Evolutionary conservation across 208 protist species (phyloP).

Genomic region (Angomonas deanei): DNA sequence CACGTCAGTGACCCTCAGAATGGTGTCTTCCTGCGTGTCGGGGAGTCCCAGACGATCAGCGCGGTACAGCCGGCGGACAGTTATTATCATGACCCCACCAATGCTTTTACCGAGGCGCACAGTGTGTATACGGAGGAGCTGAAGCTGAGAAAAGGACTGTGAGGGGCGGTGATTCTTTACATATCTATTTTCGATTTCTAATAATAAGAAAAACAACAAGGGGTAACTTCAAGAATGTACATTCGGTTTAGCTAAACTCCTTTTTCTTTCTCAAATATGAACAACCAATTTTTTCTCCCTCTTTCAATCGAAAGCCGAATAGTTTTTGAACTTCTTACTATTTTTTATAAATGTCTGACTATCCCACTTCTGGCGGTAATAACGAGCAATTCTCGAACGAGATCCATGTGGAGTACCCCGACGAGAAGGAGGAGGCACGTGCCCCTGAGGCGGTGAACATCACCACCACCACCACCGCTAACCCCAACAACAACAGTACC

Average conservation of each 20-base stretch:
- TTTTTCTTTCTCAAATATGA: no score
- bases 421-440: neutral
- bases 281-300: neutral
- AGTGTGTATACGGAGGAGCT: constrained; percentile 81
- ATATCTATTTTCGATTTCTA: neutral
- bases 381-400: no score
- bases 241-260: no score
- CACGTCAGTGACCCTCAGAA: neutral
- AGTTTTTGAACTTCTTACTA: neutral
- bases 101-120: constrained; percentile 78
- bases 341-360: neutral
- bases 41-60: constrained; percentile 39
- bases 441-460: neutral
- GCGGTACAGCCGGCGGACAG: constrained; percentile 56
- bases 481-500: neutral
- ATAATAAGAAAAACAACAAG: neutral
- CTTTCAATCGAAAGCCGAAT: neutral
- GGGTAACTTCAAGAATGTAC: no score
- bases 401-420: no score
- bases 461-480: neutral
- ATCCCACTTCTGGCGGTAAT: neutral
- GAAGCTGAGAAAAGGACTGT: constrained; percentile 38
- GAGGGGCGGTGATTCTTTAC: neutral
- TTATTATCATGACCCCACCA: constrained; percentile 73
- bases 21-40: constrained; percentile 43